Conservation (phyloP, 345 rosid species). For the Cardamine chenopodiifolia region DNA sequence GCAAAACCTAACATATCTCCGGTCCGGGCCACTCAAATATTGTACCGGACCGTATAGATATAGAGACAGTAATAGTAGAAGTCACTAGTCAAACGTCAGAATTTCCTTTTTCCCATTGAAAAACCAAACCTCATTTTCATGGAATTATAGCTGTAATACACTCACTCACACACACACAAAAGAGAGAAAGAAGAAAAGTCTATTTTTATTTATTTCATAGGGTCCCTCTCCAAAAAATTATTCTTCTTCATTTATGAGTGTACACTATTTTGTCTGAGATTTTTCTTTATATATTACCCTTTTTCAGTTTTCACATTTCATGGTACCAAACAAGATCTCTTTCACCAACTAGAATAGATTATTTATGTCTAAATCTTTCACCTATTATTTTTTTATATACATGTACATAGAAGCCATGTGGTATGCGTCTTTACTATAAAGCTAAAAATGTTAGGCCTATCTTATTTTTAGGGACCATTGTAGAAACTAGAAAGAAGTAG, state of each 20-base stretch:
- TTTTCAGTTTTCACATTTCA: slow-evolving; percentile 22
- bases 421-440: slow-evolving; percentile 28
- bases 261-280: slow-evolving; percentile 2
- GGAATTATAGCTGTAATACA: slow-evolving; percentile 42
- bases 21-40: slow-evolving; percentile 38
- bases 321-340: slow-evolving; percentile 18
- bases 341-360: slow-evolving; percentile 28
- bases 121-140: slow-evolving; percentile 29
- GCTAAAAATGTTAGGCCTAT: slow-evolving; percentile 37
- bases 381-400: slow-evolving; percentile 24
- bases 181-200: slow-evolving; percentile 25
- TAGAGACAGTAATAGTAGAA: slow-evolving; percentile 30
- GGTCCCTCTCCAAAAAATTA: slow-evolving; percentile 34
- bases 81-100: slow-evolving; percentile 42
- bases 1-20: slow-evolving; percentile 40
- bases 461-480: slow-evolving; percentile 41
- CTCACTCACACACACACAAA: slow-evolving; percentile 29
- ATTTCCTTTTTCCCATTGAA: slow-evolving; percentile 29
- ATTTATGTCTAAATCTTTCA: slow-evolving; percentile 36
- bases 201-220: slow-evolving; percentile 14
- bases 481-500: slow-evolving; percentile 34
- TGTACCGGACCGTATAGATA: slow-evolving; percentile 43
- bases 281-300: slow-evolving; percentile 13
- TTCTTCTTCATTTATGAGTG: slow-evolving; percentile 40
- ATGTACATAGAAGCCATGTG: slow-evolving; percentile 32